Percentiles rank a stretch among this genome's conserved stretches.
phyloP scores from a whole-genome alignment of 208 protist species.

The Porcisia hertigi region DNA sequence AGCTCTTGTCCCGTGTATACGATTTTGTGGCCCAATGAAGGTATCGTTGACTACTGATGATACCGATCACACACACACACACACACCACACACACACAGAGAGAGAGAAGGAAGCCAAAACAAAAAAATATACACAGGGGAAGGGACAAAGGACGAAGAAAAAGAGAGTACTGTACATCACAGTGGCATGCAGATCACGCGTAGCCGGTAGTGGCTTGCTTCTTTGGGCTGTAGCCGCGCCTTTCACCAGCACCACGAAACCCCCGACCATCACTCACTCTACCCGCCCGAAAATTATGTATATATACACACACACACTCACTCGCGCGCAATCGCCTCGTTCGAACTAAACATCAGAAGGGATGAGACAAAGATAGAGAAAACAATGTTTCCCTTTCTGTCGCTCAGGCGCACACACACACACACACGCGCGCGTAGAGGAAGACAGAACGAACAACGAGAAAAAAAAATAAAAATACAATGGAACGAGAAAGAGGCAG shows the following conservation, averaged over 20 bases:
- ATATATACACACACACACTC: background rate
- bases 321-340: background rate
- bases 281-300: background rate
- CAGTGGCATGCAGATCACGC: background rate
- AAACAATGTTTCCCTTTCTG: background rate
- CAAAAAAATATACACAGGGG: background rate
- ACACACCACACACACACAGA: background rate
- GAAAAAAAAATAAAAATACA: no score
- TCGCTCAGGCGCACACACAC: slow-evolving; percentile 2
- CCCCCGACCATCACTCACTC: background rate
- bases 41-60: no score
- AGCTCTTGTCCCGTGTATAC: background rate
- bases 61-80: background rate
- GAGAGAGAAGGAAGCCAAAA: background rate
- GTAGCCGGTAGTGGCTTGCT: background rate
- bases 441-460: background rate
- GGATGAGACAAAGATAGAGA: background rate
- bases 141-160: background rate
- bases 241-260: background rate
- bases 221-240: no score
- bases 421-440: background rate
- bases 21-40: background rate
- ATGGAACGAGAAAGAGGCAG: no score
- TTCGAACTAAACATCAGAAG: background rate
- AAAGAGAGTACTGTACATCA: background rate